These are phyloP conservation scores for Beauveria sp. DNA, from an alignment of 2,329 filamentous ascomycete species.

Conservation along the genomic window DNA sequence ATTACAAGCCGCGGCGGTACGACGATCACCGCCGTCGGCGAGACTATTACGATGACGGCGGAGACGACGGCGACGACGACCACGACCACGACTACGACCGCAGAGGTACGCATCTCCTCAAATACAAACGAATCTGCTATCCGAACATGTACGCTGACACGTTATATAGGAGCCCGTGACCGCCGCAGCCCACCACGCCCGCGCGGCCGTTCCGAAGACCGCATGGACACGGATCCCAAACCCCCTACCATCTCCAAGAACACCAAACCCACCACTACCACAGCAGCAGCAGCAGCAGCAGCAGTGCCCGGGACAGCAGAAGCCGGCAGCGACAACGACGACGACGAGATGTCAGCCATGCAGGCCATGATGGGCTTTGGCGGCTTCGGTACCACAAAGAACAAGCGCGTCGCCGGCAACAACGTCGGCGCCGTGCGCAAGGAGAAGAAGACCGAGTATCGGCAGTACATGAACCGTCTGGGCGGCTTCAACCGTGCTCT, in stretches of 20 bases:
- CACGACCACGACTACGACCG: conserved; percentile 22
- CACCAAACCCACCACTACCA: neutral
- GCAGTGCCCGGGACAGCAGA: conserved; percentile 18
- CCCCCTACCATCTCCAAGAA: neutral
- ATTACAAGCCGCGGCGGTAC: conserved; percentile 24
- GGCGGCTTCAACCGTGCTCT: conserved; percentile 77
- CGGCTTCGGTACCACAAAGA: conserved; percentile 78
- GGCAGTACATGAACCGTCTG: conserved; percentile 91
- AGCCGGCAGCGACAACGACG: conserved; percentile 12
- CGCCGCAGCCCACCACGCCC: neutral
- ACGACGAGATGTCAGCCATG: conserved; percentile 64
- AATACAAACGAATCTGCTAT: neutral
- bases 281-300: conserved; percentile 5
- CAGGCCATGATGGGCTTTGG: conserved; percentile 85
- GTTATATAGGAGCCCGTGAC: neutral
- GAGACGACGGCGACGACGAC: conserved; percentile 20
- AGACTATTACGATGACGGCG: conserved; percentile 19
- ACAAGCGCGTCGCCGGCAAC: conserved; percentile 83
- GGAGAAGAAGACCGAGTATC: conserved; percentile 90
- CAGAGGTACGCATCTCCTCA: neutral
- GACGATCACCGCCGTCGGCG: conserved; percentile 20
- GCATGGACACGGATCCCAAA: conserved; percentile 24
- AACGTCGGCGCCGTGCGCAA: conserved; percentile 74
- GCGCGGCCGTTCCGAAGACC: neutral
- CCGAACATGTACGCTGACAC: neutral